phyloP scores from a whole-genome alignment of 2,329 filamentous ascomycete genomes.

The Phyllosticta capitalensis region DNA sequence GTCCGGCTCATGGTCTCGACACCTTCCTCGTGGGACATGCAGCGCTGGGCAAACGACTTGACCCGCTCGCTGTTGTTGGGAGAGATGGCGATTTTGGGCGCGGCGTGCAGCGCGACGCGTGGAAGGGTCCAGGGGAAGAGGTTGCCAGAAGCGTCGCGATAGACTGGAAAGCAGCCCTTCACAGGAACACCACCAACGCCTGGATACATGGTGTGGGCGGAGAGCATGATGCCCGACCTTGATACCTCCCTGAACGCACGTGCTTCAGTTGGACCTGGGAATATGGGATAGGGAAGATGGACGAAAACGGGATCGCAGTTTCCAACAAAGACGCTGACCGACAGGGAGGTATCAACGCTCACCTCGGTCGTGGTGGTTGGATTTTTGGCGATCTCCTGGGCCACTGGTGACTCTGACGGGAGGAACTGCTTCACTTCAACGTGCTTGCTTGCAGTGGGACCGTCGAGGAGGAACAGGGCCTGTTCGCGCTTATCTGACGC shows the following conservation, averaged over 20 bases:
- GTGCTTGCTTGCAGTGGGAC: not conserved
- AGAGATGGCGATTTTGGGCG: not conserved
- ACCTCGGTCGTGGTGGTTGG: not conserved
- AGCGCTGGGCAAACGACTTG: not conserved
- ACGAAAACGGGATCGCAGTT: not conserved
- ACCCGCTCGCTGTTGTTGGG: not conserved
- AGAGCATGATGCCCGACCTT: not conserved
- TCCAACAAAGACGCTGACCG: not conserved
- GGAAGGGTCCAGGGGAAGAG: not conserved
- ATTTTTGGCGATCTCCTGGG: not conserved
- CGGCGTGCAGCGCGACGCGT: not conserved
- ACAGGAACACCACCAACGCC: not conserved
- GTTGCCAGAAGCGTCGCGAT: not conserved
- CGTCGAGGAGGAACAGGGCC: not conserved
- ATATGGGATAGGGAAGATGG: not conserved
- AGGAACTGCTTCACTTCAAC: not conserved
- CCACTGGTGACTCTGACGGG: no score
- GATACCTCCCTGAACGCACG: not conserved
- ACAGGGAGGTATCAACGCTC: not conserved
- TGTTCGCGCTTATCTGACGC: not conserved
- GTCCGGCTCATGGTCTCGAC: not conserved
- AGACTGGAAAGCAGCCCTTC: not conserved
- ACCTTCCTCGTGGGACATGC: not conserved
- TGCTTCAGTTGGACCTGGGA: not conserved
- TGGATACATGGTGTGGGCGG: not conserved